phyloP scores from a whole-genome alignment of 176 grass and related monocot species.

The Thinopyrum elongatum region DNA sequence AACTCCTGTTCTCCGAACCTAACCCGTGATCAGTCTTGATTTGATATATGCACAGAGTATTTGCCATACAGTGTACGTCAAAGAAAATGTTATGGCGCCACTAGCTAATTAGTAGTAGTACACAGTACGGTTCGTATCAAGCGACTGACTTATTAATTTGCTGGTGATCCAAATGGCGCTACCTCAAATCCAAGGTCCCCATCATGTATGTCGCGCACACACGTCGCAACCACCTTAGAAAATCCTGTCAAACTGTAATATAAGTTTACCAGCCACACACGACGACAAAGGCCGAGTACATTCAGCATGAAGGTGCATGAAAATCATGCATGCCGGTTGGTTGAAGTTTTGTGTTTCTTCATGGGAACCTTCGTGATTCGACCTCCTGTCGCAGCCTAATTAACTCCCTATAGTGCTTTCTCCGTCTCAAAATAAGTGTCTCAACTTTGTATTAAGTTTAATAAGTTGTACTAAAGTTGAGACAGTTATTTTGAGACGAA shows the following conservation, averaged over 20 bases:
- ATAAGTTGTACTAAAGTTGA: no score
- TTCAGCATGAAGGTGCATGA: background rate
- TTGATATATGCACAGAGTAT: background rate
- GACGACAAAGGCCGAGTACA: background rate
- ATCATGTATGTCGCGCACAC: no score
- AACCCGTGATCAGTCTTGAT: background rate
- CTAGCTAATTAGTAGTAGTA: background rate
- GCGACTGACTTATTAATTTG: background rate
- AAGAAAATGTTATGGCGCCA: background rate
- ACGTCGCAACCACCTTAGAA: no score
- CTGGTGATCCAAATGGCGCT: background rate
- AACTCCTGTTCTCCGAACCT: background rate
- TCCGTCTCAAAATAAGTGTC: no score
- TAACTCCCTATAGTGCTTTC: no score
- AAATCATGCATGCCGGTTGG: slow-evolving; percentile 22
- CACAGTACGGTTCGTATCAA: background rate
- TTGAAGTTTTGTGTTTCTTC: background rate
- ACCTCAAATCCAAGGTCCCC: slow-evolving; percentile 24
- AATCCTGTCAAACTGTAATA: no score
- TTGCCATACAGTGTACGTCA: background rate
- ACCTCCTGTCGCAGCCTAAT: no score
- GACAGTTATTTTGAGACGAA: no score
- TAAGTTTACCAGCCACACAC: no score
- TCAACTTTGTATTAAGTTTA: no score
- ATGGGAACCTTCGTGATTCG: background rate